Evolutionary conservation across 768 basidiomycete species (phyloP).

Genomic region (Goffeauzyma gilvescens): DNA sequence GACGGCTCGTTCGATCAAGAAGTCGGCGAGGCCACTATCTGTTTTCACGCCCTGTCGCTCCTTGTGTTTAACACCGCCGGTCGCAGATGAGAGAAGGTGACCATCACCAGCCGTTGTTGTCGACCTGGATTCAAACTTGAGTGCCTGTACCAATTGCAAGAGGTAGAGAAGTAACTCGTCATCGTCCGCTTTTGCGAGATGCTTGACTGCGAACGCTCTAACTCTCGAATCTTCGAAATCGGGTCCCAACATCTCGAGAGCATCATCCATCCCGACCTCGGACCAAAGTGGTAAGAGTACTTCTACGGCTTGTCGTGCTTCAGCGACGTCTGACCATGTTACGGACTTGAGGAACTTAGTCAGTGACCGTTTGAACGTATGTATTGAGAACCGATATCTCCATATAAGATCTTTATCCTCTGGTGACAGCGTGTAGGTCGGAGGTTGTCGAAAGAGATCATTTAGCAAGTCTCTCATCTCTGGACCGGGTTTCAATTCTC

Average conservation of each 20-base stretch:
- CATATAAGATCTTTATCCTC: constrained; percentile 93
- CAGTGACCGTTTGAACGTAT: constrained; percentile 68
- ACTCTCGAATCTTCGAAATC: constrained; percentile 52
- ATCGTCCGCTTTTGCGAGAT: constrained; percentile 77
- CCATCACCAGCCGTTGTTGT: no score
- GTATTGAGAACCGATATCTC: constrained; percentile 97
- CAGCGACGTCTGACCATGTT: constrained; percentile 86
- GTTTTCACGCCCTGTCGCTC: no score
- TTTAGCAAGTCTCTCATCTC: constrained; percentile 82
- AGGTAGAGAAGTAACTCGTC: constrained; percentile 85
- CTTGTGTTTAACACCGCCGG: not conserved
- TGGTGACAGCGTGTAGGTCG: constrained; percentile 63
- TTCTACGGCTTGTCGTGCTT: constrained; percentile 95
- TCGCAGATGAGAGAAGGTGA: not conserved
- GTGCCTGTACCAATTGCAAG: constrained; percentile 86
- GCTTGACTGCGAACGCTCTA: constrained; percentile 78
- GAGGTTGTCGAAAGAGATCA: constrained; percentile 73
- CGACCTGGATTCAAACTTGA: constrained; percentile 79
- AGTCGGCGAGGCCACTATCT: constrained; percentile 86
- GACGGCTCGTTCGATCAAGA: constrained; percentile 68
- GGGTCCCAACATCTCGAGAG: constrained; percentile 81
- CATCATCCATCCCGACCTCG: constrained; percentile 90
- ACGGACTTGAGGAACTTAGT: constrained; percentile 97
- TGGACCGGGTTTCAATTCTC: constrained; percentile 91
- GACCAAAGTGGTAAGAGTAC: constrained; percentile 90